Percentiles rank a stretch among this genome's conserved stretches.
phyloP scores from a whole-genome alignment of 2,329 filamentous ascomycete genomes.

The Simplicillium aogashimaense region DNA sequence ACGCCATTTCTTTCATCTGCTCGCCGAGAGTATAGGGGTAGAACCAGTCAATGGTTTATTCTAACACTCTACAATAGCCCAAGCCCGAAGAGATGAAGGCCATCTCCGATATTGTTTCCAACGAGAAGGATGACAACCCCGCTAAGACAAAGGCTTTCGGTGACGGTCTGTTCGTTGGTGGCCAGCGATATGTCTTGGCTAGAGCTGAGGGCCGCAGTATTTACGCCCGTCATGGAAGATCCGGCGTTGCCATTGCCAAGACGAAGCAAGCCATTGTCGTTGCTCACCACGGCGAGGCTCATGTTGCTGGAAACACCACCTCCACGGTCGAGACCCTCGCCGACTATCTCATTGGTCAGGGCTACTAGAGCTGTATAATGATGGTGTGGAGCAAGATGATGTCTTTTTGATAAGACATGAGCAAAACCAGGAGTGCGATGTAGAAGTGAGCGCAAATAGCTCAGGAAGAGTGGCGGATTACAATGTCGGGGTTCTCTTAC shows the following conservation, averaged over 20 bases:
- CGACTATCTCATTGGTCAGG: conserved; percentile 72
- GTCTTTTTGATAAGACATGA: background rate
- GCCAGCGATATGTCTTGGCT: conserved; percentile 69
- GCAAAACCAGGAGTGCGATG: background rate
- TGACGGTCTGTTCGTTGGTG: conserved; percentile 66
- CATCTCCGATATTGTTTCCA: conserved; percentile 42
- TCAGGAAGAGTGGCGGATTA: conserved; percentile 6
- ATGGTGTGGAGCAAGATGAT: conserved; percentile 5
- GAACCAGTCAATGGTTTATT: no score
- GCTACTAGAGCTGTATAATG: conserved; percentile 51
- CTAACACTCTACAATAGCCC: conserved; percentile 14
- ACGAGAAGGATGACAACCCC: conserved; percentile 16
- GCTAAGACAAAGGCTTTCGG: conserved; percentile 57
- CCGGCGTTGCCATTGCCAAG: conserved; percentile 75
- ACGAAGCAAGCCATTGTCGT: conserved; percentile 83
- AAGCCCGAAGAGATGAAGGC: conserved; percentile 47
- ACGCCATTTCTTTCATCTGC: conserved; percentile 21
- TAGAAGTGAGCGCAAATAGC: conserved; percentile 7
- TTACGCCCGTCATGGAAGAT: conserved; percentile 76
- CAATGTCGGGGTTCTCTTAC: no score
- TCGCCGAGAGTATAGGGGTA: no score
- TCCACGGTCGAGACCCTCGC: conserved; percentile 73
- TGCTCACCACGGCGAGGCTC: conserved; percentile 69
- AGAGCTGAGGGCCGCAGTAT: conserved; percentile 68
- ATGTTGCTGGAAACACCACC: conserved; percentile 66